Base-by-base conservation (phyloP, 805 yeast genomes). In the Danielozyma ontarioensis region DNA sequence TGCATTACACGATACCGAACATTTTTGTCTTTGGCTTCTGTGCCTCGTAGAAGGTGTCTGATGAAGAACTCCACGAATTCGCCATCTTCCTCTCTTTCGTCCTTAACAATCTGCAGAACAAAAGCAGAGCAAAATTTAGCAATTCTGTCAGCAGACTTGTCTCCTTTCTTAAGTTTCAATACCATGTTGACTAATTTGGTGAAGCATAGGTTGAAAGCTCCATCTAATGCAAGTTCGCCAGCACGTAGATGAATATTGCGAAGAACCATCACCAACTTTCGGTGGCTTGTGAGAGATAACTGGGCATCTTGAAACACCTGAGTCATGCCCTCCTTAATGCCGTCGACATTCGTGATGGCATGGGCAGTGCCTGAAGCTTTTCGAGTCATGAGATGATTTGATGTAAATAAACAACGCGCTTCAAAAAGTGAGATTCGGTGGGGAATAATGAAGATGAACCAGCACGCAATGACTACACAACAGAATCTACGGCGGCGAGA, bases 1-100 rank as follows among this genome's bases (percentile, higher is more conserved):
- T 86, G 95, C 25, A 83, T 80, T 6, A 78, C 83, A 39, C 97
- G 68, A 55, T 72, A 88, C 31, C 98, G 63, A 1, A 90, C 96
- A 36, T 71, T 74, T 48, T 75, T 78, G 50, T 84, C 83, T 44
- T 74, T 74, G 10, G 95, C 83, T 40, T 80, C 85, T 1, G 83
- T 68, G 1, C 97, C 97, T 37, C 79, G 68, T n/a, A 83, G 56
- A 24, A 88, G 58, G 54, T 84, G 90, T 14, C 74, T 67, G 2
- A 86, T 69, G 18, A 87, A 54, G 35, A 59, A 62, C 36, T 78
- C 79, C 10, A 82, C 70, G 47, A 87, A 83, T 14, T 68, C 59
- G 2, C 74, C 52, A n/a, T 51, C 58, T 17, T 48, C 46, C 5
- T 62, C 67, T 11, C 54, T 54, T 27, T 54, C 60, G 26, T 59